Percentiles rank a stretch among this genome's conserved stretches.
Conservation (phyloP, 2,329 filamentous ascomycete genomes). For the Microcyclosporella mali region DNA sequence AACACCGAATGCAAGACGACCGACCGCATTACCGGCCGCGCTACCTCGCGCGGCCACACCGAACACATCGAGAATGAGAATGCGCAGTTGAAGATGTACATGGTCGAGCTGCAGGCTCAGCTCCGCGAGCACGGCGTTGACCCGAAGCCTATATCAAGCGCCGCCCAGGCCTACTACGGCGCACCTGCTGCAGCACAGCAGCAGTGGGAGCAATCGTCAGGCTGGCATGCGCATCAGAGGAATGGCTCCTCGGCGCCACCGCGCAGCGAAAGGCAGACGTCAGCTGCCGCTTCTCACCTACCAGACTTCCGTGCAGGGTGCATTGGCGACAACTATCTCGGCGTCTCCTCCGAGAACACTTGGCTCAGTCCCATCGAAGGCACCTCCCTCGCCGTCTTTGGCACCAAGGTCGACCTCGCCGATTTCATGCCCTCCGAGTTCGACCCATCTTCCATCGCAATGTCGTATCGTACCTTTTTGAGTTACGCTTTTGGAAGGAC, state of each 20-base stretch:
- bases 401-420: constrained; percentile 71
- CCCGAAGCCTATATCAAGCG: constrained; percentile 28
- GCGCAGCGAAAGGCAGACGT: constrained; percentile 10
- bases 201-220: constrained; percentile 1
- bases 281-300: constrained; percentile 26
- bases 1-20: constrained; percentile 76
- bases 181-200: constrained; percentile 1
- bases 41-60: constrained; percentile 70
- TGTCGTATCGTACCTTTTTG: constrained; percentile 65
- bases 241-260: constrained; percentile 1
- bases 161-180: constrained; percentile 4
- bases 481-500: constrained; percentile 55
- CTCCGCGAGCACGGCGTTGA: constrained; percentile 57
- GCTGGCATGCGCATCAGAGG: constrained; percentile 1
- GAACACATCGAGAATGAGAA: constrained; percentile 70
- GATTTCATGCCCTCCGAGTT: constrained; percentile 62
- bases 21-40: constrained; percentile 77
- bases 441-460: constrained; percentile 54
- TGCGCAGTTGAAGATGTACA: constrained; percentile 58
- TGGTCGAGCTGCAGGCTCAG: constrained; percentile 63
- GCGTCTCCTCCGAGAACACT: constrained; percentile 56
- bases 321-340: constrained; percentile 59
- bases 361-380: constrained; percentile 68
- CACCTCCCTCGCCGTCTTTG: constrained; percentile 69
- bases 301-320: constrained; percentile 43